phyloP scores from a whole-genome alignment of 2,329 filamentous ascomycete species.

The Cytospora piceicola region DNA sequence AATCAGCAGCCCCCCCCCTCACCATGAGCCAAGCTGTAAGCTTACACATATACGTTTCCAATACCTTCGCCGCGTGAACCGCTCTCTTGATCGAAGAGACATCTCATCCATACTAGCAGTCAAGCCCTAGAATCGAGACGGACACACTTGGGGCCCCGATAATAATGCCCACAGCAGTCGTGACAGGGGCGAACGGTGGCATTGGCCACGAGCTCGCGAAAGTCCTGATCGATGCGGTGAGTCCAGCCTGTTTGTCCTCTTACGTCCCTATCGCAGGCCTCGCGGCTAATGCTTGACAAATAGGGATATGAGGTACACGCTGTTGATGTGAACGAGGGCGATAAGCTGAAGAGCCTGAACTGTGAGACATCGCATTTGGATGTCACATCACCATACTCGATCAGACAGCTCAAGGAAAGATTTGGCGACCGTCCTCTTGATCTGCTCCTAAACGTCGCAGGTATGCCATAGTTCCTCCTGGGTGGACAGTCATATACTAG shows the following conservation, averaged over 20 bases:
- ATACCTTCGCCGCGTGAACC: not conserved
- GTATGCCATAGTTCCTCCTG: not conserved
- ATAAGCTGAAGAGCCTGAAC: slow-evolving; percentile 27
- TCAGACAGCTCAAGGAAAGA: slow-evolving; percentile 20
- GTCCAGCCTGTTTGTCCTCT: not conserved
- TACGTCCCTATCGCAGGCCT: too few species aligned
- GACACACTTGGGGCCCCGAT: not conserved
- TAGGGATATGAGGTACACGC: slow-evolving; percentile 32
- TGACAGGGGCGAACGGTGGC: slow-evolving; percentile 47
- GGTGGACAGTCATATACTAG: not conserved
- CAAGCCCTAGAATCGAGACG: not conserved
- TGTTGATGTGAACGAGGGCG: slow-evolving; percentile 30
- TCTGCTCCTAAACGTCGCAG: slow-evolving; percentile 30
- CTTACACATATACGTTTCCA: not conserved
- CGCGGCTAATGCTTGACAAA: not conserved
- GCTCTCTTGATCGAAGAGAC: not conserved
- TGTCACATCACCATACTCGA: slow-evolving; percentile 27
- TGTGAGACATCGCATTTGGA: slow-evolving; percentile 28
- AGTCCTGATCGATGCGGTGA: slow-evolving; percentile 32
- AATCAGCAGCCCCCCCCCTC: not conserved
- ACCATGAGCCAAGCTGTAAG: not conserved
- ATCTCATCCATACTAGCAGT: not conserved
- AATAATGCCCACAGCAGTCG: slow-evolving; percentile 43
- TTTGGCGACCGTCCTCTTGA: slow-evolving; percentile 26
- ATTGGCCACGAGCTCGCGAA: slow-evolving; percentile 44